Evolutionary conservation across 75 land plant genomes (phyloP).

Genomic region (Isoetes taiwanensis): DNA sequence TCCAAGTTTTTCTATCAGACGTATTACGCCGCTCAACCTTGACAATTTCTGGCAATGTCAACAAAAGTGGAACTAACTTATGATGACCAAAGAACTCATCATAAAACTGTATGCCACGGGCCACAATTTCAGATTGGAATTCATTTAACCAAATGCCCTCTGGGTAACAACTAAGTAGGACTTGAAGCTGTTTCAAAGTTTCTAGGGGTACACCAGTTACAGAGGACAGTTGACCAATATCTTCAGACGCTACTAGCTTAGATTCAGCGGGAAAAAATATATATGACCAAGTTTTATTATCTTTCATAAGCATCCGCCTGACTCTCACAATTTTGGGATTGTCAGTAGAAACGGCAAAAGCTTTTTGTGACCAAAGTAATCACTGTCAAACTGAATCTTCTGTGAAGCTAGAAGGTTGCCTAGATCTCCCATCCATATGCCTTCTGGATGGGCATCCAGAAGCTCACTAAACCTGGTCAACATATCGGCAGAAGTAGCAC

Average conservation of each 20-base stretch:
- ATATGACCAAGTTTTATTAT: too few species aligned
- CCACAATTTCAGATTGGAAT: background rate
- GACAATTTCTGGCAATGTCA: background rate
- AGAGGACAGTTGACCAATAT: too few species aligned
- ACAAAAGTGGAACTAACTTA: background rate
- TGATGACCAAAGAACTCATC: background rate
- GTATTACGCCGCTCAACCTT: background rate
- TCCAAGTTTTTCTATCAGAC: background rate
- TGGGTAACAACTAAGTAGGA: background rate
- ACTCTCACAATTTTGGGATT: too few species aligned
- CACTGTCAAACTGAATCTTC: conserved; percentile 4
- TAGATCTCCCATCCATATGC: background rate
- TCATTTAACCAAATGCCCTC: conserved; percentile 1
- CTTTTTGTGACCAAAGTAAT: conserved; percentile 3
- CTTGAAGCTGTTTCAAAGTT: background rate
- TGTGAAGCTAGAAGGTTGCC: background rate
- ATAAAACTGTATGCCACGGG: background rate
- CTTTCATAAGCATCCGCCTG: too few species aligned
- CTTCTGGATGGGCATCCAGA: background rate
- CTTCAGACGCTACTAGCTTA: too few species aligned
- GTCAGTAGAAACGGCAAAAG: too few species aligned
- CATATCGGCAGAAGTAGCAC: background rate
- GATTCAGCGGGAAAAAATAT: too few species aligned
- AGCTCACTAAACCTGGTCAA: background rate
- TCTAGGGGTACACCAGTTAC: too few species aligned